Evolutionary conservation across 176 grass and related monocot genomes (phyloP), one percentile per base, ranked within the genome.

Genomic region (Oryza brachyantha): DNA sequence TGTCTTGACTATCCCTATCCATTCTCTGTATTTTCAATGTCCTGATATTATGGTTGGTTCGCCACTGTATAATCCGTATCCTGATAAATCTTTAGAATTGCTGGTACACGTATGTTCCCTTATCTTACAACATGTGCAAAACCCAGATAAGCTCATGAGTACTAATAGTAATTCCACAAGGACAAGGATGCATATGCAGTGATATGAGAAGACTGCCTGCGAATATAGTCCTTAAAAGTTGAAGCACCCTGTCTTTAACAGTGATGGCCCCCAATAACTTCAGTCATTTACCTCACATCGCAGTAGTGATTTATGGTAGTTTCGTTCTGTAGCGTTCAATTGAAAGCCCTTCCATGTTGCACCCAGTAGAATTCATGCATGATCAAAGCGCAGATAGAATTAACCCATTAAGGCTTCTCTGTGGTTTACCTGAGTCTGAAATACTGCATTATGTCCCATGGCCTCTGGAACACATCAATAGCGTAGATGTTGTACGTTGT

Each of bases 241-340:
- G 40, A 64, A 39, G 57, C 50, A 31, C 9, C 9, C 77, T 79
- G 31, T 54, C 21, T 62, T 62, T 17, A 72, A 3, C 8, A 55
- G 13, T 74, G 27, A 75, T 27, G 37, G 4, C 31, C 36, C 66
- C 28, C 24, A 52, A 34, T 42, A 17, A 13, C 29, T 61, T 74
- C 61, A 62, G 61, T 29, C 79, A 83, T 87, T 61, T 83, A 87
- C 46, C 29, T 43, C 74, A 67, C 28, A 13, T 66, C 43, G 45
- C 67, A 22, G 65, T 28, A 38, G 17, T 76, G 55, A 40, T 63
- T 64, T 77, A 21, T 64, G 36, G 45, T 41, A 12, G 74, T 67
- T 35, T 10, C 32, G 14, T 80, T 61, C 22, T 70, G 70, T 35
- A 80, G 27, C 13, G 19, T 39, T 58, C 70, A 74, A 22, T 35